Conservation (phyloP, 2,329 filamentous ascomycete genomes). For the Paecilomyces sp. region DNA sequence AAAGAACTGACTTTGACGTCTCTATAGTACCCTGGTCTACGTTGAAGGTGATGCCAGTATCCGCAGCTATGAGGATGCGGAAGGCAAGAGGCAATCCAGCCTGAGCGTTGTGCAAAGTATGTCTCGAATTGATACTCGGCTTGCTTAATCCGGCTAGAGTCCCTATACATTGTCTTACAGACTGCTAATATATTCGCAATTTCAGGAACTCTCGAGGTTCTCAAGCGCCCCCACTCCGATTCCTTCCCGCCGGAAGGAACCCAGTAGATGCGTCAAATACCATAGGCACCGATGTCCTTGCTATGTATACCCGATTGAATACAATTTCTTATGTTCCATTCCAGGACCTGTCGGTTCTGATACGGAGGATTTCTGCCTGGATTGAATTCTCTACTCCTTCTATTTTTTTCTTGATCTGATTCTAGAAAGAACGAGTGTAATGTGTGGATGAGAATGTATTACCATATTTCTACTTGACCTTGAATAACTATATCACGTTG, state of each 20-base stretch:
- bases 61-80: constrained; percentile 58
- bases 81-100: constrained; percentile 56
- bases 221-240: constrained; percentile 20
- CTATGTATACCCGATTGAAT: neutral
- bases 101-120: constrained; percentile 76
- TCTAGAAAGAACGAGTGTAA: neutral
- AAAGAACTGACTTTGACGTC: constrained; percentile 11
- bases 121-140: constrained; percentile 21
- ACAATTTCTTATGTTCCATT: neutral
- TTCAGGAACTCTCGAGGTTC: constrained; percentile 26
- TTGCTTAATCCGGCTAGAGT: neutral
- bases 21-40: constrained; percentile 63
- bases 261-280: constrained; percentile 4
- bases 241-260: constrained; percentile 3
- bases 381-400: neutral
- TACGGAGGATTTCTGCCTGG: neutral
- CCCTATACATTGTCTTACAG: neutral
- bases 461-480: neutral
- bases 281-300: neutral
- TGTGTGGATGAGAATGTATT: neutral
- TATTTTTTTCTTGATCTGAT: neutral
- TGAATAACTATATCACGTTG: neutral
- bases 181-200: neutral
- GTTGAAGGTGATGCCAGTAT: constrained; percentile 77
- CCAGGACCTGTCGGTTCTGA: neutral